A percentile compares a stretch with the other conserved stretches of the same genome.
Conservation (phyloP, 805 yeast species). For the Candida qinlingensis region DNA sequence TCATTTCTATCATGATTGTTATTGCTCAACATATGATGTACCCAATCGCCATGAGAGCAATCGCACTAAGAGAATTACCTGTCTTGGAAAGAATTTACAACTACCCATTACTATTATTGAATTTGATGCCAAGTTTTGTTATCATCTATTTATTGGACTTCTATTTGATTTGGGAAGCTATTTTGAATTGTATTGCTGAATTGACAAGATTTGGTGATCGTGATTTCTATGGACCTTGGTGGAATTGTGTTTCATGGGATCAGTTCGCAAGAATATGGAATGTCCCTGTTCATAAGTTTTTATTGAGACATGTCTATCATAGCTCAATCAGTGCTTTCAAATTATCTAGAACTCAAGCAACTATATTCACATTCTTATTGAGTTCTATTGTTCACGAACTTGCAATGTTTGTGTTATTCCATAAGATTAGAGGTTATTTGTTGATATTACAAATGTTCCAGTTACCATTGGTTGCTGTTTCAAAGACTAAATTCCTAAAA, state of each 20-base stretch:
- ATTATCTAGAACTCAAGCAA: conserved; percentile 62
- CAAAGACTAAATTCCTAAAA: conserved; percentile 53
- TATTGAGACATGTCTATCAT: conserved; percentile 91
- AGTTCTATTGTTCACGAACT: conserved; percentile 85
- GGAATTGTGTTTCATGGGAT: conserved; percentile 94
- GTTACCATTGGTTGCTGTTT: conserved; percentile 66
- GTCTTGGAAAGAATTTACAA: conserved; percentile 35
- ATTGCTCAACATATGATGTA: conserved; percentile 71
- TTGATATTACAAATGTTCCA: conserved; percentile 82
- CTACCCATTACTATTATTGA: conserved; percentile 59
- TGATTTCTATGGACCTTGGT: conserved; percentile 94
- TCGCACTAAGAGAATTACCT: conserved; percentile 47
- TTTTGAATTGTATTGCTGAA: conserved; percentile 86
- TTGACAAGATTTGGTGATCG: conserved; percentile 83
- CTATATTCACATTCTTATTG: conserved; percentile 69
- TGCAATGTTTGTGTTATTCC: conserved; percentile 86
- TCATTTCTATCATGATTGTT: conserved; percentile 74
- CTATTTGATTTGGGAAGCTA: conserved; percentile 93
- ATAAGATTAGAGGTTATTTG: conserved; percentile 73
- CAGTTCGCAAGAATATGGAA: conserved; percentile 95
- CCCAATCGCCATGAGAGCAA: conserved; percentile 63
- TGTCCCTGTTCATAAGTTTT: conserved; percentile 83
- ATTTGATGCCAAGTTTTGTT: conserved; percentile 76
- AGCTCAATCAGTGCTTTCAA: conserved; percentile 74
- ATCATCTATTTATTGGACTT: conserved; percentile 72